Evolutionary conservation across 495 filamentous ascomycete species (phyloP).

Genomic region (Talaromyces trachyspermus): DNA sequence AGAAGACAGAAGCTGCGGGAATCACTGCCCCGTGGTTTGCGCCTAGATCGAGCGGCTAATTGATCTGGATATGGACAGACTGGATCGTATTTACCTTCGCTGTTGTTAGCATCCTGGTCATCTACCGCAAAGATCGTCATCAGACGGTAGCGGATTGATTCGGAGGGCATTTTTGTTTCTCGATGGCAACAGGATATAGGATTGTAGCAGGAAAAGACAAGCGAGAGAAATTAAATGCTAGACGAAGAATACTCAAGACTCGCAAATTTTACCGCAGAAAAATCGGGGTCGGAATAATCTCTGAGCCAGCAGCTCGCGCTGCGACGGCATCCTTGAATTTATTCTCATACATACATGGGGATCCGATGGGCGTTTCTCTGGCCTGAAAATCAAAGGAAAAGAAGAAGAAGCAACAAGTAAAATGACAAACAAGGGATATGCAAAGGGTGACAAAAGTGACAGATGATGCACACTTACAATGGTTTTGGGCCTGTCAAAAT

Average conservation of each 20-base stretch:
- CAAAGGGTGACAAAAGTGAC: slow-evolving; percentile 2
- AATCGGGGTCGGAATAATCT: too few relatives aligned
- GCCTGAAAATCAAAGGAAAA: not conserved
- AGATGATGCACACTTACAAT: slow-evolving; percentile 4
- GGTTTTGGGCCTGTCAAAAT: not conserved
- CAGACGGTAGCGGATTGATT: slow-evolving; percentile 3
- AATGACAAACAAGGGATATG: slow-evolving; percentile 4
- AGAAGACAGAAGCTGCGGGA: too few relatives aligned
- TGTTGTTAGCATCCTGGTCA: slow-evolving; percentile 2
- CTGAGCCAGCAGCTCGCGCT: not conserved
- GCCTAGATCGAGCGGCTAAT: not conserved
- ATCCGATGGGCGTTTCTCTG: not conserved
- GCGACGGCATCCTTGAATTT: not conserved
- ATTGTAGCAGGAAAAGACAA: not conserved
- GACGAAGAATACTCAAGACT: too few relatives aligned
- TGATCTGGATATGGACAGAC: not conserved
- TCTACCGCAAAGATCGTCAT: slow-evolving; percentile 6
- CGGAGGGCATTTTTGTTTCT: not conserved
- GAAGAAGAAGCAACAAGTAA: not conserved
- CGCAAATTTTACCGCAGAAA: too few relatives aligned
- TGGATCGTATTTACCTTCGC: not conserved
- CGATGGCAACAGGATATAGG: not conserved
- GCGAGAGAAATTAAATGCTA: not conserved
- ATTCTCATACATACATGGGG: not conserved
- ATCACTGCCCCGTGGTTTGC: not conserved